Base-by-base conservation (phyloP, 2,329 filamentous ascomycete genomes). In the Exophiala alcalophila region DNA sequence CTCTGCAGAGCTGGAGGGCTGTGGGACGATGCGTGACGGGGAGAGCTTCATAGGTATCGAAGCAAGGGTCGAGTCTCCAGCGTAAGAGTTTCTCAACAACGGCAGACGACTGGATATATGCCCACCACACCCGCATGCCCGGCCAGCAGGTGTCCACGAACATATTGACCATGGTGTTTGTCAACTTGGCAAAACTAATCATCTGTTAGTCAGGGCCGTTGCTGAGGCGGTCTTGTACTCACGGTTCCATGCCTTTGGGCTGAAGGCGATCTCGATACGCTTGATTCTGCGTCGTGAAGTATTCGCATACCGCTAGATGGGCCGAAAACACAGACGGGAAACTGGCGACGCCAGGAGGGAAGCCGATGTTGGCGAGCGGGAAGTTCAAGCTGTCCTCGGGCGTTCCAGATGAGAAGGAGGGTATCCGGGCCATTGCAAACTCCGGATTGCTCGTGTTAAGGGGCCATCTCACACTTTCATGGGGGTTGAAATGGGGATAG, bases 131-230 rank as follows among this genome's bases (percentile, higher is more conserved):
- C 8, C 37, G 25, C 30, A 36, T 42, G 8, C 28, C 39, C 3
- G 39, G 39, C 39, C 39, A 42, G 12, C 30, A 35, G 7, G 39
- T 42, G n/a, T 36, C n/a, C 3, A 42, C 39, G 23, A 42, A 42
- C 29, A 35, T 42, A 21, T 26, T 26, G 4, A 42, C 39, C 39
- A 42, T 42, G 8, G 30, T 42, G 15, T 7, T 27, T 15, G 36
- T 21, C 6, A 42, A 30, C 16, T 42, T 42, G 5, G 38, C 5
- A 41, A 23, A 41, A 10, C 28, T 35, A 27, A n/a, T n/a, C n/a
- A n/a, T n/a, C n/a, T n/a, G n/a, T n/a, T n/a, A n/a, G n/a, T n/a
- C n/a, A n/a, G n/a, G n/a, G n/a, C n/a, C n/a, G n/a, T n/a, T n/a
- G n/a, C n/a, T n/a, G n/a, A n/a, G n/a, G n/a, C n/a, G n/a, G n/a